These are phyloP conservation scores for Seminavis robusta DNA, from an alignment of 108 stramenopile species.

Conservation along the genomic window DNA sequence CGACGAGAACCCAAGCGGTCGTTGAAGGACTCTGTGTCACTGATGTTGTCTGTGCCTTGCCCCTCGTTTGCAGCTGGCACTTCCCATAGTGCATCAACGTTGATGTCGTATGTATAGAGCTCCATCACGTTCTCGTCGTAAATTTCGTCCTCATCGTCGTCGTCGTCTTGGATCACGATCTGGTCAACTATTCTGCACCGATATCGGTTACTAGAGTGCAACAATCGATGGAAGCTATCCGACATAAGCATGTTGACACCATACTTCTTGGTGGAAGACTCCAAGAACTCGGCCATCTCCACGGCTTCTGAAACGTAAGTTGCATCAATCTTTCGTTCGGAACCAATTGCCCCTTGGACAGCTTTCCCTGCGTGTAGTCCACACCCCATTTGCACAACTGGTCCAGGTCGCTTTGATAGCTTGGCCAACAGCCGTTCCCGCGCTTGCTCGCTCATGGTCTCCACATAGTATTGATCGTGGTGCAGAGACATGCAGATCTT, in stretches of 20 bases:
- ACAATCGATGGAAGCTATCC: conserved; percentile 72
- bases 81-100: conserved; percentile 66
- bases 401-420: conserved; percentile 70
- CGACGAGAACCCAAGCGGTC: too few relatives aligned
- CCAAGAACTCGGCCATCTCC: conserved; percentile 83
- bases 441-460: conserved; percentile 54
- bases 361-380: conserved; percentile 94
- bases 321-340: conserved; percentile 90
- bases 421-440: conserved; percentile 52
- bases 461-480: conserved; percentile 66
- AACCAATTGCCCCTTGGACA: conserved; percentile 96
- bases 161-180: conserved; percentile 52
- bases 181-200: conserved; percentile 82
- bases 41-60: too few relatives aligned
- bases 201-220: conserved; percentile 54
- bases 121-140: conserved; percentile 56
- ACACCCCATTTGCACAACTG: conserved; percentile 87
- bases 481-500: conserved; percentile 80
- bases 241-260: conserved; percentile 85
- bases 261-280: conserved; percentile 89
- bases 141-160: conserved; percentile 30
- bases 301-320: conserved; percentile 92
- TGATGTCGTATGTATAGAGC: conserved; percentile 80
- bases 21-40: too few relatives aligned
- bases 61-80: conserved; percentile 4